Base-by-base conservation (phyloP, 2,329 filamentous ascomycete species). In the Hysterium pulicare region DNA sequence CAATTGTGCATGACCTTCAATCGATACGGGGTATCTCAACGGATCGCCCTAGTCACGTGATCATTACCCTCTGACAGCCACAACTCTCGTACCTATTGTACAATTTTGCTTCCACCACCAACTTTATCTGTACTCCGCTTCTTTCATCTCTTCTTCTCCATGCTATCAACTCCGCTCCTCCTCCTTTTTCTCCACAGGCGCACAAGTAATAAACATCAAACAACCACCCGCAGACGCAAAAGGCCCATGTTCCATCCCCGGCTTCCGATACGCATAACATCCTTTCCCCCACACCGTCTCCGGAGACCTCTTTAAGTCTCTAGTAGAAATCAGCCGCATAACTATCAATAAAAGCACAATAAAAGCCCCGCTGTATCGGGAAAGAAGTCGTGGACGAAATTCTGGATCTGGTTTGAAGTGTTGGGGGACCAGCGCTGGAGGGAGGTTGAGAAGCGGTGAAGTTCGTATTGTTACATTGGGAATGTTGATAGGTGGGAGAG, bases 161-260 rank as follows among this genome's bases (percentile, higher is more conserved):
- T n/a, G n/a, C n/a, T n/a, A n/a, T n/a, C n/a, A n/a, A n/a, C n/a
- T n/a, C n/a, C n/a, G n/a, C n/a, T n/a, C n/a, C n/a, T 30, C 26
- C 26, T 30, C 17, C 32, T 19, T 15, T 19, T 33, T 19, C 32
- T 33, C 32, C 13, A 33, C 32, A 33, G 44, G 44, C 30, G 42
- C 36, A 35, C 28, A 28, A 34, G 42, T 40, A 40, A 46, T 46
- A 40, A 46, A 46, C 40, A 46, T 46, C 23, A 46, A 46, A 40
- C 44, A 42, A 21, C 44, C 44, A 10, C 21, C 39, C 13, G 40
- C 35, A 36, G 34, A 42, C 17, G 39, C 31, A 34, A 47, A 47
- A 10, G 44, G 44, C 28, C 44, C 44, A 44, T 47, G 44, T 11
- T 43, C 41, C 37, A 47, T 47, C 23, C 44, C 44, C 4, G 41